Percentiles rank a stretch among this genome's conserved stretches.
Evolutionary conservation across 768 basidiomycete species (phyloP).

Genomic region (Lactarius vividus): DNA sequence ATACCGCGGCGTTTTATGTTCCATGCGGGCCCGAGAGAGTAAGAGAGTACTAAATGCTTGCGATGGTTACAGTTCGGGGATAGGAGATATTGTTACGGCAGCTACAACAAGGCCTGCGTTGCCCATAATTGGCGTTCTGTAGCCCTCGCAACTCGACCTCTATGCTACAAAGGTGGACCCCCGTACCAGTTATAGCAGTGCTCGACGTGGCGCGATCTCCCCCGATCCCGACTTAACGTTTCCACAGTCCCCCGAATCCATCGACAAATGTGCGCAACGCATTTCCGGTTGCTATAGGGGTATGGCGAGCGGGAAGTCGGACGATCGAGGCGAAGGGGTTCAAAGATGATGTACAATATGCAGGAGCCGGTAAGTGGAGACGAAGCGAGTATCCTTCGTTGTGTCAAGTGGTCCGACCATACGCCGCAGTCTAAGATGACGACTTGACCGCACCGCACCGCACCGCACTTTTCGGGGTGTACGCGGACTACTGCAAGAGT

Average conservation of each 20-base stretch:
- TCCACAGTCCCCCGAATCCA: neutral
- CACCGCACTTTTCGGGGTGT: neutral
- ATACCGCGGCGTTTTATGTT: neutral
- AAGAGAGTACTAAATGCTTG: neutral
- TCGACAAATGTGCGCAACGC: neutral
- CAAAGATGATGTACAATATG: neutral
- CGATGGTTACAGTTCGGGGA: neutral
- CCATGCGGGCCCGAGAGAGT: neutral
- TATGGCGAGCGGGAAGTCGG: neutral
- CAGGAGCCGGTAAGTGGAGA: neutral
- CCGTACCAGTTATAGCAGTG: neutral
- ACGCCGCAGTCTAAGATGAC: neutral
- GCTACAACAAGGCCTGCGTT: neutral
- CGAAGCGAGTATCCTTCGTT: neutral
- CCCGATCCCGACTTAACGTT: neutral
- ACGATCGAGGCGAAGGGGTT: neutral
- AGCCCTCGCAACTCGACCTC: too few relatives aligned
- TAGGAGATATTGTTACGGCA: neutral
- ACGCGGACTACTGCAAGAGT: neutral
- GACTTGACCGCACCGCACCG: too few relatives aligned
- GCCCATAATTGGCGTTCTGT: neutral
- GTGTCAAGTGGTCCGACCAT: neutral
- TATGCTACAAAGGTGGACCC: neutral
- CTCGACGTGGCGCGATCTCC: neutral
- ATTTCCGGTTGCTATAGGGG: neutral